A percentile compares a stretch with the other conserved stretches of the same genome.
Evolutionary conservation across 768 basidiomycete genomes (phyloP).

Genomic region (Xerocomus spinulosus): DNA sequence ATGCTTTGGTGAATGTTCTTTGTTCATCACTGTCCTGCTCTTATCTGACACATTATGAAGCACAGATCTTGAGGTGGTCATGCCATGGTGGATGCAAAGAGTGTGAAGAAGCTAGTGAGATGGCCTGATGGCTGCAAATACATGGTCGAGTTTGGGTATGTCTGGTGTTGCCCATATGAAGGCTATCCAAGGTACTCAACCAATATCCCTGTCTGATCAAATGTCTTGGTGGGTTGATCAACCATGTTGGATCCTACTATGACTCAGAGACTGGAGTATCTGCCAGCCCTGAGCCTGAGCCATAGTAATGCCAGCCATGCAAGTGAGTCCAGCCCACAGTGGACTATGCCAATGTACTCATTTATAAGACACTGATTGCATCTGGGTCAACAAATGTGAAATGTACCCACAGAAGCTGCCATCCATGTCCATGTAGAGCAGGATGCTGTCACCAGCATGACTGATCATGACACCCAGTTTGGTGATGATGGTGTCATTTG

Average conservation of each 20-base stretch:
- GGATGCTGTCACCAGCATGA: conserved; percentile 55
- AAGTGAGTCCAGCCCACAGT: conserved; percentile 29
- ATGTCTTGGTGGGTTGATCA: conserved; percentile 1
- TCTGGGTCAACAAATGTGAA: conserved; percentile 20
- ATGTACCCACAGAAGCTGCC: conserved; percentile 39
- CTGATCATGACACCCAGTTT: conserved; percentile 32
- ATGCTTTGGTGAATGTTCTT: conserved; percentile 45
- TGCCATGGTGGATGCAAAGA: conserved; percentile 77
- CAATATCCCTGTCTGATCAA: conserved; percentile 1
- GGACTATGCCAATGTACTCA: conserved; percentile 63
- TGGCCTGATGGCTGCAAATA: neutral
- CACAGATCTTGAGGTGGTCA: conserved; percentile 79
- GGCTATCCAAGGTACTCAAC: neutral
- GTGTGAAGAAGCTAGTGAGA: conserved; percentile 14
- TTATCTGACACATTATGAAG: conserved; percentile 35
- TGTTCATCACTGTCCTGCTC: conserved; percentile 7
- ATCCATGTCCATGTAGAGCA: conserved; percentile 48
- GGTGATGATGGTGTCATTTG: conserved; percentile 51
- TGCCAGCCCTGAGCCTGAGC: neutral
- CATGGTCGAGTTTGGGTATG: neutral
- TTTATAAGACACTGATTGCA: conserved; percentile 38
- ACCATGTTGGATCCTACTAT: conserved; percentile 8
- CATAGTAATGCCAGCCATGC: conserved; percentile 17
- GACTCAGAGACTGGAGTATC: conserved; percentile 1
- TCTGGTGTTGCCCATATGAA: neutral